Evolutionary conservation across 768 basidiomycete genomes (phyloP).

Genomic region (Vararia minispora): DNA sequence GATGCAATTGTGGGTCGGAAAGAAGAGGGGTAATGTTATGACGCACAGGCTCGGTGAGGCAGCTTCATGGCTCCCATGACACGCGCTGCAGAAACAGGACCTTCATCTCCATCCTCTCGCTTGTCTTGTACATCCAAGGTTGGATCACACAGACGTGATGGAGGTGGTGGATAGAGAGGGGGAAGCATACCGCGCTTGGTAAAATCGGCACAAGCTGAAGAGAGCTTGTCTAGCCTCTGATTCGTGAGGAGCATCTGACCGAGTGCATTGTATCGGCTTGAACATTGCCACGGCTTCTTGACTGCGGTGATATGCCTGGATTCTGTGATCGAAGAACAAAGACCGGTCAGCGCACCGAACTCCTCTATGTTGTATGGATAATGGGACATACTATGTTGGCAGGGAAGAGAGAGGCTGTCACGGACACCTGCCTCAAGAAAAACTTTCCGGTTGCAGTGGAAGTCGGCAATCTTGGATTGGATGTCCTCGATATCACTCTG

Average conservation of each 20-base stretch:
- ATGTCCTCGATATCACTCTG: slow-evolving; percentile 6
- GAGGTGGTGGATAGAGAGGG: too few relatives aligned
- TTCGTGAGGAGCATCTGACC: neutral
- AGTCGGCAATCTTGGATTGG: slow-evolving; percentile 1
- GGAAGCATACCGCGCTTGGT: slow-evolving; percentile 1
- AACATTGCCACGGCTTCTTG: slow-evolving; percentile 4
- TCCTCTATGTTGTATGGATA: neutral
- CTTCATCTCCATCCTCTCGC: too few relatives aligned
- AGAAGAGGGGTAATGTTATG: too few relatives aligned
- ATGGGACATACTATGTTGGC: slow-evolving; percentile 14
- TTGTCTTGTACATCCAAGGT: too few relatives aligned
- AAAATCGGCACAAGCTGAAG: slow-evolving; percentile 2
- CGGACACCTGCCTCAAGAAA: slow-evolving; percentile 13
- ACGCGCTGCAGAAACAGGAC: too few relatives aligned
- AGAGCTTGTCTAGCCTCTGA: neutral
- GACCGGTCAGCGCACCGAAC: neutral
- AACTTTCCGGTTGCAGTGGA: slow-evolving; percentile 7
- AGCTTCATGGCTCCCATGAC: too few relatives aligned
- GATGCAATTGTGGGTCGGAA: neutral
- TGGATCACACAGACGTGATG: too few relatives aligned
- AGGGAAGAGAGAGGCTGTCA: slow-evolving; percentile 14
- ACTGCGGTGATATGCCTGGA: slow-evolving; percentile 3
- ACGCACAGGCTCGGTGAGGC: too few relatives aligned
- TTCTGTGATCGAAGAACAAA: slow-evolving; percentile 6
- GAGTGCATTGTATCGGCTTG: neutral